Base-by-base conservation (phyloP, 2,329 filamentous ascomycete genomes). In the Diplocarpon rosae region DNA sequence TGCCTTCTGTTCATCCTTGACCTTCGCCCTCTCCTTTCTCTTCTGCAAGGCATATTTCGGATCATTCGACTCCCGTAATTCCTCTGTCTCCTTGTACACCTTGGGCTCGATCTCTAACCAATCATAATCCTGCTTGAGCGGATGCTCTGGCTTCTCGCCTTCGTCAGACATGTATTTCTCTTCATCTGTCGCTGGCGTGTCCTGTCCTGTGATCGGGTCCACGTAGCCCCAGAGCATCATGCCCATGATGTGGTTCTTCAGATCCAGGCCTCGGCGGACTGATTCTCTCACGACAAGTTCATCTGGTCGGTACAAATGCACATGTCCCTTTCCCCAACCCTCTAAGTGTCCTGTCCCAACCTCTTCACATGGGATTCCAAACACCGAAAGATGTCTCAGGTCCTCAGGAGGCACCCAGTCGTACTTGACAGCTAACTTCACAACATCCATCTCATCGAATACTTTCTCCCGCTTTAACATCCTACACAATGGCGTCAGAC, bases 211-310 rank as follows among this genome's bases (percentile, higher is more conserved):
- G 4, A 58, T 39, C 41, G 67, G 69, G 60, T 83, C 69, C 24
- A 80, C 64, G 56, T 73, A 73, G 1, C 83, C 83, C 68, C 75
- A 85, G 13, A 75, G 49, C 52, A 79, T 67, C 69, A 84, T 79
- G 46, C 71, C 65, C 12, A 70, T 54, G 37, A 79, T 66, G 53
- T 73, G 68, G 11, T 65, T 49, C 43, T 78, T 67, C n/a, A 85
- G 59, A 16, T 68, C 51, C 29, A 84, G 57, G 0, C 67, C 59
- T 13, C 82, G 65, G 13, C 69, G 63, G 0, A 71, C 60, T 0
- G 70, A 65, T 56, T 87, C 82, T 11, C 66, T 56, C 34, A 75
- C 62, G 16, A 85, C 62, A 28, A 80, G 63, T 60, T 78, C 69
- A 50, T 83, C 80, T 0, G 74, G 72, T 0, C 73, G 65, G 33